phyloP scores from a whole-genome alignment of 129 eudicot genomes.

The Pulicaria dysenterica region DNA sequence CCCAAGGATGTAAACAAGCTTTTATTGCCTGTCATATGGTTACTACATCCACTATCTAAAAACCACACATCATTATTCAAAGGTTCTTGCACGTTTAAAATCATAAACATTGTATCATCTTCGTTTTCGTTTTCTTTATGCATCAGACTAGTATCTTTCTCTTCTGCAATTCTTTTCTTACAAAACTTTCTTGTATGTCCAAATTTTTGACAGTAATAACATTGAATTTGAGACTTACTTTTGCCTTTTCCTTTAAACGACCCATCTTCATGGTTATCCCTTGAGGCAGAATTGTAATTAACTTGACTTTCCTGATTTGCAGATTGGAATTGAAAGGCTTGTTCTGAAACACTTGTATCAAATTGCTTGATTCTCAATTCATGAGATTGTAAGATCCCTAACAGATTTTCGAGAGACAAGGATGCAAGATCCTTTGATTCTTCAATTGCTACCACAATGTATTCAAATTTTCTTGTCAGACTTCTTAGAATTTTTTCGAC shows the following conservation, averaged over 20 bases:
- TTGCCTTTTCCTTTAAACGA: no score
- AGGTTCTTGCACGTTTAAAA: background rate
- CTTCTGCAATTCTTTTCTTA: background rate
- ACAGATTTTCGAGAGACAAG: background rate
- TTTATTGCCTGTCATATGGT: conserved; percentile 21
- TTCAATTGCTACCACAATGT: background rate
- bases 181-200: background rate
- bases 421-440: background rate
- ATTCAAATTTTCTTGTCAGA: background rate
- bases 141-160: background rate
- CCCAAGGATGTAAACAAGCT: no score
- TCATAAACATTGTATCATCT: background rate
- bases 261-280: no score
- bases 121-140: background rate
- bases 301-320: no score
- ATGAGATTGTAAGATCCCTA: background rate
- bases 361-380: background rate
- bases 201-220: background rate
- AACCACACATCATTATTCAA: conserved; percentile 2
- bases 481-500: background rate
- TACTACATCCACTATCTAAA: conserved; percentile 25
- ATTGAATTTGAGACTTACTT: background rate
- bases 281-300: background rate
- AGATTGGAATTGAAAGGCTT: background rate
- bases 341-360: background rate